Evolutionary conservation across 192 early-diverging fungal genomes (phyloP), one percentile per base, ranked within the genome.

Genomic region (Mortierella claussenii): DNA sequence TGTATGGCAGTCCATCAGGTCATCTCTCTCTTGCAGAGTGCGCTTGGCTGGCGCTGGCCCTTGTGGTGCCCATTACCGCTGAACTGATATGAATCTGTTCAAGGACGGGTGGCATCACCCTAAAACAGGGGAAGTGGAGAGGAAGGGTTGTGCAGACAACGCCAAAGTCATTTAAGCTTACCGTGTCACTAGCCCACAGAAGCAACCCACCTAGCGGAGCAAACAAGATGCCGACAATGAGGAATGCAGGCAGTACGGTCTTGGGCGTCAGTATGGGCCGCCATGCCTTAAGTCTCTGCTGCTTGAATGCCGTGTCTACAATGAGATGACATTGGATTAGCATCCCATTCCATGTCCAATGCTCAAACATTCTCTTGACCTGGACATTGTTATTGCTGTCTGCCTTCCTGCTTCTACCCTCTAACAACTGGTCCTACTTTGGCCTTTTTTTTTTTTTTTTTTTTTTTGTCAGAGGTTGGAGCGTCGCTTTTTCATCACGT

Each of bases 211-310:
- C 98, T n/a, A 99, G 83, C 11, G 98, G 97, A 24, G 98, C 92
- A 85, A 99, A 98, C 31, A 98, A 81, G 27, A 96, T 89, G 9
- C 98, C 98, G 30, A 98, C 88, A 30, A 94, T 79, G 78, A 99
- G 97, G 55, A 98, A 94, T 24, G 94, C 93, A 7, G 98, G 98
- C 17, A 99, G 79, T 4, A 99, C 98, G 21, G 94, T 96, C 81
- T 97, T 98, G 47, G 98, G 98, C 12, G 97, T 99, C 24, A 99
- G 87, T 42, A 98, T 89, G 0, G 98, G 98, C 82, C 98, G 98
- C 97, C 98, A 99, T 17, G 96, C 94, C 81, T 94, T 96, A 78
- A 99, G 91, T 12, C 98, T 92, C 67, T 99, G 98, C 82, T 99
- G 98, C 84, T 98, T 98, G 78, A 99, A 98, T 21, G 97, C 97